These are phyloP conservation scores for Schizochytrium sp. DNA, from an alignment of 108 stramenopile species.

Conservation along the genomic window DNA sequence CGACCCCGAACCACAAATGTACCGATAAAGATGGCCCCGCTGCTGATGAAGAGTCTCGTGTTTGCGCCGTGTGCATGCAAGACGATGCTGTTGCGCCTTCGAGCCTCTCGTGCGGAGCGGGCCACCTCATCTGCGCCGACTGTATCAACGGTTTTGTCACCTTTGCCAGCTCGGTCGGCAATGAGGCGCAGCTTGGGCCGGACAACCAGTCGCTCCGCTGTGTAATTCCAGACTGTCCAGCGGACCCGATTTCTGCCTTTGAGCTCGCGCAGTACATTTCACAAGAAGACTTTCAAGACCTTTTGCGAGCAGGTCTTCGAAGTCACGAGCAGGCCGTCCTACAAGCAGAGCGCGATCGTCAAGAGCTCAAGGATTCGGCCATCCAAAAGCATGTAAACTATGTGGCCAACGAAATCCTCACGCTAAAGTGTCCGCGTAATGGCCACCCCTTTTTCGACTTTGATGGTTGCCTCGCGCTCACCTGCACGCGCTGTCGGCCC, in stretches of 20 bases:
- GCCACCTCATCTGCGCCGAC: not conserved
- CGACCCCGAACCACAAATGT: not conserved
- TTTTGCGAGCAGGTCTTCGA: not conserved
- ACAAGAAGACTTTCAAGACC: not conserved
- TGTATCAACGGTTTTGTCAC: not conserved
- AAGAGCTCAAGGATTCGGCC: not conserved
- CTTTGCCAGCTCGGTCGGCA: not conserved
- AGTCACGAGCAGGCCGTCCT: not conserved
- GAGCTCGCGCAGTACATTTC: not conserved
- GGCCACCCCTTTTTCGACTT: not conserved
- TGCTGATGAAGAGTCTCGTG: not conserved
- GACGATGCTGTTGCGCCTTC: not conserved
- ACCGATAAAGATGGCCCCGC: not conserved
- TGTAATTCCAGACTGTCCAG: not conserved
- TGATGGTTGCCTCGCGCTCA: not conserved
- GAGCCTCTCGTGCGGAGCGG: not conserved
- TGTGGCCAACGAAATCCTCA: not conserved
- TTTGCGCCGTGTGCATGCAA: not conserved
- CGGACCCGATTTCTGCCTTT: not conserved
- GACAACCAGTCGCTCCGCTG: not conserved
- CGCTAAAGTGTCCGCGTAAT: not conserved
- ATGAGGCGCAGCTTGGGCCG: not conserved
- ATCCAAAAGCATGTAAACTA: not conserved
- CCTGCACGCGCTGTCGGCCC: not conserved
- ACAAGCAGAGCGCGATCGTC: not conserved